phyloP scores from a whole-genome alignment of 176 grass and related monocot genomes.

The Aegilops tauschii region DNA sequence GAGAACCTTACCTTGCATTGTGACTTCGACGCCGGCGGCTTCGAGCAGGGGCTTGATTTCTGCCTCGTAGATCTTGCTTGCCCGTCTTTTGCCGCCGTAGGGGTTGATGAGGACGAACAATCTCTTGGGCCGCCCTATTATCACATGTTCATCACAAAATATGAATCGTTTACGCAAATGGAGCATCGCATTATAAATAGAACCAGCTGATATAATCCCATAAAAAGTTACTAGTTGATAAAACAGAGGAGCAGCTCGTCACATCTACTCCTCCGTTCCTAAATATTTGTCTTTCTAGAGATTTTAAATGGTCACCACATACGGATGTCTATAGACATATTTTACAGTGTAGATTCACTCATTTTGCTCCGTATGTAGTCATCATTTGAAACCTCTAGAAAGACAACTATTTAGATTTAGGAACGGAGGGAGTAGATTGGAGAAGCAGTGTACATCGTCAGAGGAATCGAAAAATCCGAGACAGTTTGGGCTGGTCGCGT shows the following conservation, averaged over 20 bases:
- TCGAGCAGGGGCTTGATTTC: slow-evolving; percentile 67
- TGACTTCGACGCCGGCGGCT: slow-evolving; percentile 49
- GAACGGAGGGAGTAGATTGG: background rate
- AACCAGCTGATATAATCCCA: background rate
- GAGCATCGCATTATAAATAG: too few species aligned
- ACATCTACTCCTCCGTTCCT: background rate
- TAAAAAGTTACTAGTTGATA: background rate
- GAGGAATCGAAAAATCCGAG: background rate
- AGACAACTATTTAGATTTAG: too few species aligned
- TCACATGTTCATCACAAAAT: background rate
- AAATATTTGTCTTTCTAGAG: too few species aligned
- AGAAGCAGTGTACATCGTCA: background rate
- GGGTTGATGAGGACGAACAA: slow-evolving; percentile 76
- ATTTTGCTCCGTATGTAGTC: too few species aligned
- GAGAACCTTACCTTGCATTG: slow-evolving; percentile 51
- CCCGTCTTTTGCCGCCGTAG: slow-evolving; percentile 68
- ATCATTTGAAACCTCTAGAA: too few species aligned
- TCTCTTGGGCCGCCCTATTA: slow-evolving; percentile 58
- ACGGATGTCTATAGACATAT: too few species aligned
- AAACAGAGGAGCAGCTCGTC: background rate
- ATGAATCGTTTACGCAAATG: background rate
- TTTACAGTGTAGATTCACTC: too few species aligned
- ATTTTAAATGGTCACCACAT: too few species aligned
- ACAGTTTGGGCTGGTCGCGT: background rate
- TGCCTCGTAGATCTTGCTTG: slow-evolving; percentile 49